Conservation (phyloP, 257 asterid species). For the Scutellaria minor region DNA sequence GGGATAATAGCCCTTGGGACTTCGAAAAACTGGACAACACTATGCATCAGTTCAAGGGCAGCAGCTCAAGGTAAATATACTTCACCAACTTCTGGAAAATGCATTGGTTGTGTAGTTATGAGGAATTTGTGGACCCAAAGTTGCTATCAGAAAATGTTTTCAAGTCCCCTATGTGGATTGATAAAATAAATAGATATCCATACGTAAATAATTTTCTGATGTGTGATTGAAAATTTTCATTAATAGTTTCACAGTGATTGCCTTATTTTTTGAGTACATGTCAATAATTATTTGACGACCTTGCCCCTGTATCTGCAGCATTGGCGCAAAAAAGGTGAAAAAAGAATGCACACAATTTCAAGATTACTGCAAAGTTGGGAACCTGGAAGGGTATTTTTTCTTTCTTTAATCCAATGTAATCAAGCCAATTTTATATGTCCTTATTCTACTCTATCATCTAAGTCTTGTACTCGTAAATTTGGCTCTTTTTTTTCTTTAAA, state of each 20-base stretch:
- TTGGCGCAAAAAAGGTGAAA: slow-evolving; percentile 79
- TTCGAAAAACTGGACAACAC: slow-evolving; percentile 63
- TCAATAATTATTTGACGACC: not conserved
- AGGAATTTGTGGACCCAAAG: slow-evolving; percentile 8
- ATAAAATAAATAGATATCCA: not conserved
- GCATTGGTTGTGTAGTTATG: slow-evolving; percentile 1
- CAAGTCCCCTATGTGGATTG: not conserved
- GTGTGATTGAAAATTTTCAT: not conserved
- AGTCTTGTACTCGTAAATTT: not conserved
- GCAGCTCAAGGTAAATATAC: slow-evolving; percentile 73
- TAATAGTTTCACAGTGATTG: not conserved
- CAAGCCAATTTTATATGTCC: not conserved
- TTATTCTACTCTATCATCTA: not conserved
- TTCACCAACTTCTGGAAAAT: not conserved
- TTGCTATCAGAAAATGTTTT: not conserved
- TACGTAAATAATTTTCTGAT: not conserved
- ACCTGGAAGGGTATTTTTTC: slow-evolving; percentile 60
- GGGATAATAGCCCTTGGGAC: slow-evolving; percentile 54
- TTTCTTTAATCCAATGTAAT: slow-evolving; percentile 3
- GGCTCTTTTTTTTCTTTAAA: not conserved
- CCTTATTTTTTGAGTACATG: not conserved
- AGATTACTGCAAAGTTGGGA: slow-evolving; percentile 61
- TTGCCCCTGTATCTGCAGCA: slow-evolving; percentile 45
- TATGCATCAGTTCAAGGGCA: slow-evolving; percentile 86
- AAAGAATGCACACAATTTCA: slow-evolving; percentile 70